Percentiles rank a stretch among this genome's conserved stretches.
phyloP scores from a whole-genome alignment of 1,139 yeast genomes.

The Meyerozyma sp. region DNA sequence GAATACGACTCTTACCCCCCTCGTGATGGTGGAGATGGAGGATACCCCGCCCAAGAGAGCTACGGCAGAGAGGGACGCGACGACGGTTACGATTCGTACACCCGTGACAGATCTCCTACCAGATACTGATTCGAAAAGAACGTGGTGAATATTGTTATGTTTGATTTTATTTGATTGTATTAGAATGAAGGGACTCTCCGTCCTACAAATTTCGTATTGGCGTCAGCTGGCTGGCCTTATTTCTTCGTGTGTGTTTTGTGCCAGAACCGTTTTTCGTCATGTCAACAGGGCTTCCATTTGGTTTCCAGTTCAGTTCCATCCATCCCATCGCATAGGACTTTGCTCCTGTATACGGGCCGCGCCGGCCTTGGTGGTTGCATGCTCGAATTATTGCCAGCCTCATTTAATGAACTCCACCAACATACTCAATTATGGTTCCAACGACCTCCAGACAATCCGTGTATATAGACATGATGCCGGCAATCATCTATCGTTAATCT shows the following conservation, averaged over 20 bases:
- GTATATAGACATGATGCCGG: conserved; percentile 1
- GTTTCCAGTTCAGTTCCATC: no score
- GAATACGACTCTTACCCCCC: conserved; percentile 15
- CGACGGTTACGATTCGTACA: conserved; percentile 27
- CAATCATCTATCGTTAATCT: conserved; percentile 26
- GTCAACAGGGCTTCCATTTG: conserved; percentile 2
- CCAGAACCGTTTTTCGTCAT: conserved; percentile 4
- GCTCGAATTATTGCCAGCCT: no score
- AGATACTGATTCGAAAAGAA: conserved; percentile 32
- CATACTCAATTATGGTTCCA: conserved; percentile 11
- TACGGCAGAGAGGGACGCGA: conserved; percentile 26
- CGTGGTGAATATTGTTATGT: conserved; percentile 10
- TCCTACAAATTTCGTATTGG: conserved; percentile 3
- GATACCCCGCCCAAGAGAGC: conserved; percentile 28
- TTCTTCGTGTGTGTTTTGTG: conserved; percentile 25
- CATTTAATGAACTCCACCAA: background rate
- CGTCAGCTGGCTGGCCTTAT: conserved; percentile 28
- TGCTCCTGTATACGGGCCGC: no score
- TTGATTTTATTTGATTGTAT: conserved; percentile 3
- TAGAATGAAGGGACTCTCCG: conserved; percentile 2
- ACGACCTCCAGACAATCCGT: conserved; percentile 13
- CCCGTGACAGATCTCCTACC: conserved; percentile 57
- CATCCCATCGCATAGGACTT: no score
- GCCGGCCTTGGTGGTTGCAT: no score
- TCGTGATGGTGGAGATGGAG: conserved; percentile 35